Base-by-base conservation (phyloP, 805 yeast genomes). In the Ogataea paradorogensis region DNA sequence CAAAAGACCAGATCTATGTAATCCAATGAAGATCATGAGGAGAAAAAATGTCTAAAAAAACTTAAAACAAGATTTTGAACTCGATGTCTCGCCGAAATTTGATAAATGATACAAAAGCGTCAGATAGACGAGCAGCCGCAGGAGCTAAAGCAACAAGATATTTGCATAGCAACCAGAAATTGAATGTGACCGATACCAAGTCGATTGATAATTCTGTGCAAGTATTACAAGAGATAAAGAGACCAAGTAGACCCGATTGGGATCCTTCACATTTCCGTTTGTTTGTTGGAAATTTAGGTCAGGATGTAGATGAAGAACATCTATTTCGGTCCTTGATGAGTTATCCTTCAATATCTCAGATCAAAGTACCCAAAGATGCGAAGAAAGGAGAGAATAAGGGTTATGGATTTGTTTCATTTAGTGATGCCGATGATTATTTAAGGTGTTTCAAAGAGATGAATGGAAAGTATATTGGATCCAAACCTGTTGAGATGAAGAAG, bases 281-380 rank as follows among this genome's bases (percentile, higher is more conserved):
- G 15, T 84, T 84, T 61, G 85, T 84, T 7, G 95, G 93, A 0
- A 83, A 84, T 50, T 59, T 84, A 23, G 85, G 87, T 0, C 66
- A 70, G 4, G 90, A 83, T 50, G 90, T 78, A 3, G 74, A 70
- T 16, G 85, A 80, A 42, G 74, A 69, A 14, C 50, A 75, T 32
- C 63, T 84, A n/a, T 51, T 61, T n/a, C 57, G 65, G 15, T 79
- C 85, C 1, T 83, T 84, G 52, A 53, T 61, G 1, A 61, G 67
- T 34, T 85, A 71, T 54, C 59, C 71, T 10, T 70, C 82, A 3
- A 56, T 83, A 42, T 61, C 74, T 7, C 78, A 80, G 47, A 84
- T 75, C 5, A 70, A 73, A 37, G 84, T 83, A 1, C 85, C 87
- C 1, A 43, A 58, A 28, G 84, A 80, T 47, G 58, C 59, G 15